Base-by-base conservation (phyloP, 495 filamentous ascomycete genomes). In the Arthonia radiata region DNA sequence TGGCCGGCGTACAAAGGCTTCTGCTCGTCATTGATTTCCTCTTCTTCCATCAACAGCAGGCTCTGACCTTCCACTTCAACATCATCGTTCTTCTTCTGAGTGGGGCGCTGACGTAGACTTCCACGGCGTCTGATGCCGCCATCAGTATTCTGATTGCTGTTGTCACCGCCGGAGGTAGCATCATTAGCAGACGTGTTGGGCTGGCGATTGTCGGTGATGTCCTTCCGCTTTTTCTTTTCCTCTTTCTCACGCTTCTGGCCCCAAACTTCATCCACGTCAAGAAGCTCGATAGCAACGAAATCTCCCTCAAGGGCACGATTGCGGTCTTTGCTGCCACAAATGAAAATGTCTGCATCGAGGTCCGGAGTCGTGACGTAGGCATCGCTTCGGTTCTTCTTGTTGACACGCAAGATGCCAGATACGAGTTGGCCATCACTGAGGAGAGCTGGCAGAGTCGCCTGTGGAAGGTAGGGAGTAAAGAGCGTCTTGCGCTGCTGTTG, bases 141-240 rank as follows among this genome's bases (percentile, higher is more conserved):
- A 34, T 71, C 71, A 28, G 54, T 57, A 9, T 36, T 32, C 30
- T 66, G 64, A 33, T 59, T 58, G 29, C 52, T 57, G 29, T 77
- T 66, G 29, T 74, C 75, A 30, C 66, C 61, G 25, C 57, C 59
- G 35, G 44, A 78, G 64, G 44, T 68, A 58, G 48, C 48, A 42
- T 67, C 68, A 23, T 74, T 68, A 38, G 68, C 73, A 17, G 56
- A 6, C 11, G 19, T 73, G 32, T 70, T 71, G 23, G 67, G 63
- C 18, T 67, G 67, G 30, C 86, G 67, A 25, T 79, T 78, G 40
- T 93, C 86, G 13, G 80, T 89, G 32, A 90, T 86, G 41, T 97
- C 86, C 57, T 97, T 97, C 45, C 86, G 75, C 56, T 94, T 94
- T 68, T 97, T 97, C 59, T 97, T 97, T 41, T 97, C 86, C 47